phyloP scores from a whole-genome alignment of 2,329 filamentous ascomycete genomes.

The Fusarium sp. region DNA sequence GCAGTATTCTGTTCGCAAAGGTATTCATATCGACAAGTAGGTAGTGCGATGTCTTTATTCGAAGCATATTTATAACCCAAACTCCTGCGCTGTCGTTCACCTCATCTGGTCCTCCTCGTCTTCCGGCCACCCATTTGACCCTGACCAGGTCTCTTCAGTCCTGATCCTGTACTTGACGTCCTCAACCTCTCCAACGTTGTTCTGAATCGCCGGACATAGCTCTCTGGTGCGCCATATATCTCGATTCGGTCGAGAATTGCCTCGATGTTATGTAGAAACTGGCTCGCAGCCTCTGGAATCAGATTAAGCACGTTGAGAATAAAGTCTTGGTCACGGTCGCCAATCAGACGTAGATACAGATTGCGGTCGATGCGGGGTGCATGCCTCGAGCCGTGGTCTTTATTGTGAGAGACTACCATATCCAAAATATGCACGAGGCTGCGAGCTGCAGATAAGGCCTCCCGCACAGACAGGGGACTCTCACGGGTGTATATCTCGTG shows the following conservation, averaged over 20 bases:
- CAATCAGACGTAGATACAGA: conserved; percentile 63
- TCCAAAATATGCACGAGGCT: conserved; percentile 64
- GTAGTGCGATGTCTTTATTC: conserved; percentile 1
- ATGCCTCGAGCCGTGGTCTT: conserved; percentile 52
- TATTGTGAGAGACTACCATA: conserved; percentile 58
- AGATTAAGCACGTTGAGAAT: conserved; percentile 60
- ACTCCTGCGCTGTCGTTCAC: background rate
- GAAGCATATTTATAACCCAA: background rate
- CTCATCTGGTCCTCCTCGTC: conserved; percentile 55
- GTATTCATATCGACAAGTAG: conserved; percentile 17
- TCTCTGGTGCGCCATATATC: conserved; percentile 51
- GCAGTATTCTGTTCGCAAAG: conserved; percentile 4
- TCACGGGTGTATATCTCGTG: conserved; percentile 57
- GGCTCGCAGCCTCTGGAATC: conserved; percentile 60
- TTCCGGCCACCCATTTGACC: conserved; percentile 46
- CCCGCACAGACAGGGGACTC: conserved; percentile 54
- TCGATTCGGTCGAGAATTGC: conserved; percentile 52
- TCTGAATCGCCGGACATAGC: conserved; percentile 55
- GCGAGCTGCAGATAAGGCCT: conserved; percentile 61
- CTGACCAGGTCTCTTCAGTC: conserved; percentile 52
- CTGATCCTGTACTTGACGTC: conserved; percentile 45
- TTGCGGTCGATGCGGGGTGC: conserved; percentile 55
- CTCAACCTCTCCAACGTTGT: conserved; percentile 51
- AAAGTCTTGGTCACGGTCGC: conserved; percentile 60
- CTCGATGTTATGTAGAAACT: conserved; percentile 58